Conservation (phyloP, 169 alveolate genomes). For the Plasmodium gonderi region DNA sequence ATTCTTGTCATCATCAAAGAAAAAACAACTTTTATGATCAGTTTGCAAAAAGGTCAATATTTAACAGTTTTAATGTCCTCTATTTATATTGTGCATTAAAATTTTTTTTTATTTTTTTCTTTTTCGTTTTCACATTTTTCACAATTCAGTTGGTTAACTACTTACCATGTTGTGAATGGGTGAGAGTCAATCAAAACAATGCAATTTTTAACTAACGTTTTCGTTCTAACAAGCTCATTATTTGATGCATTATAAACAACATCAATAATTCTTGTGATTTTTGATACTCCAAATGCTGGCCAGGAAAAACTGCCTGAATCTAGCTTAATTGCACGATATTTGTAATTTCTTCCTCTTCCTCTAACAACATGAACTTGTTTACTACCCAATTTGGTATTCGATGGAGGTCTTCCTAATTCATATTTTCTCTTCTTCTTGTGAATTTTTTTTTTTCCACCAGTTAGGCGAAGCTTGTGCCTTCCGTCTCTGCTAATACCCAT, state of each 20-base stretch:
- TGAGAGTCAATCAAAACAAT: slow-evolving; percentile 98
- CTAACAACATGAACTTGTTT: slow-evolving; percentile 95
- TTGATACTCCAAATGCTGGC: slow-evolving; percentile 93
- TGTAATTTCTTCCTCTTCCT: slow-evolving; percentile 98
- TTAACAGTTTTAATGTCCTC: no score
- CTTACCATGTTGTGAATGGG: slow-evolving; percentile 97
- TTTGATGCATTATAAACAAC: slow-evolving; percentile 99
- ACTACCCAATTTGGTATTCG: slow-evolving; percentile 97
- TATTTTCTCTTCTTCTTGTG: slow-evolving; percentile 99
- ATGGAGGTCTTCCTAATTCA: slow-evolving; percentile 99
- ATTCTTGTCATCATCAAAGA: slow-evolving; percentile 48
- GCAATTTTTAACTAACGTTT: slow-evolving; percentile 98
- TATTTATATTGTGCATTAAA: background rate
- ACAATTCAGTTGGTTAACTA: background rate
- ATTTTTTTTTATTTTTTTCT: background rate
- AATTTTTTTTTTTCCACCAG: slow-evolving; percentile 99
- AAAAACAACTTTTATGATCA: background rate
- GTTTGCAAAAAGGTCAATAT: background rate
- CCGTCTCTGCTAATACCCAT: slow-evolving; percentile 99
- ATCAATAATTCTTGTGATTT: slow-evolving; percentile 96
- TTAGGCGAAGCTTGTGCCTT: slow-evolving; percentile 98
- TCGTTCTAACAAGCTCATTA: slow-evolving; percentile 99
- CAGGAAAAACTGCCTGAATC: slow-evolving; percentile 98
- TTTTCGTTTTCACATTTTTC: background rate
- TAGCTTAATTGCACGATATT: slow-evolving; percentile 96